Evolutionary conservation across 257 asterid species (phyloP).

Genomic region (Voacanga thouarsii): DNA sequence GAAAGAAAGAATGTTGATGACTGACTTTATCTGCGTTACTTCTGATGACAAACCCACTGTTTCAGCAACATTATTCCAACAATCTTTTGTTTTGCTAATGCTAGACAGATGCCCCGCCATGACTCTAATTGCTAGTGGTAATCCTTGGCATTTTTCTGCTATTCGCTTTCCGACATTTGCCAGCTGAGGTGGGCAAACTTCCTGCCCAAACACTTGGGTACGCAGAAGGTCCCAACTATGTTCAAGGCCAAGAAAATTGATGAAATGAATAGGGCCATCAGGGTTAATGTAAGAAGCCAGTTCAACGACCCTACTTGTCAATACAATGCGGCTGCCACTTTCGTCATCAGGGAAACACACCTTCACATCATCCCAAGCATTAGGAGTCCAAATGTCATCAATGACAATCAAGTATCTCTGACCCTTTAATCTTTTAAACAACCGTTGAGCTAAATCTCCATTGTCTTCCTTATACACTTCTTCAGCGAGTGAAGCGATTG

Average conservation of each 20-base stretch:
- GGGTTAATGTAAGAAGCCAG: not conserved
- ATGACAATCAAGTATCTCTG: not conserved
- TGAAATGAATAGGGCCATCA: not conserved
- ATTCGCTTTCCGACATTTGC: not conserved
- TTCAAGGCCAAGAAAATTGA: not conserved
- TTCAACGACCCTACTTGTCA: not conserved
- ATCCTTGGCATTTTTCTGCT: not conserved
- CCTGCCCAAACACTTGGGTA: not conserved
- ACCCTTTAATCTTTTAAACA: not conserved
- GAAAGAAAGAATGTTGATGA: constrained; percentile 16
- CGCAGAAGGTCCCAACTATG: not conserved
- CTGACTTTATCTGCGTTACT: not conserved
- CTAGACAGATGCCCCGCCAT: not conserved
- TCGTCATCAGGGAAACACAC: not conserved
- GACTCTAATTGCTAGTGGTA: not conserved
- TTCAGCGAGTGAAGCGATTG: not conserved
- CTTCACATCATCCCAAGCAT: not conserved
- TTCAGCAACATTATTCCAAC: not conserved
- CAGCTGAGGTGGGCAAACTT: not conserved
- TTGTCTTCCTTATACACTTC: not conserved
- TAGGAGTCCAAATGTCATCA: not conserved
- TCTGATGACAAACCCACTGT: not conserved
- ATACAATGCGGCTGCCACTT: not conserved
- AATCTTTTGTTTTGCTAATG: not conserved
- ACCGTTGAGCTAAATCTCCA: not conserved